phyloP scores from a whole-genome alignment of 2,329 filamentous ascomycete genomes.

The Apiospora arundinis region DNA sequence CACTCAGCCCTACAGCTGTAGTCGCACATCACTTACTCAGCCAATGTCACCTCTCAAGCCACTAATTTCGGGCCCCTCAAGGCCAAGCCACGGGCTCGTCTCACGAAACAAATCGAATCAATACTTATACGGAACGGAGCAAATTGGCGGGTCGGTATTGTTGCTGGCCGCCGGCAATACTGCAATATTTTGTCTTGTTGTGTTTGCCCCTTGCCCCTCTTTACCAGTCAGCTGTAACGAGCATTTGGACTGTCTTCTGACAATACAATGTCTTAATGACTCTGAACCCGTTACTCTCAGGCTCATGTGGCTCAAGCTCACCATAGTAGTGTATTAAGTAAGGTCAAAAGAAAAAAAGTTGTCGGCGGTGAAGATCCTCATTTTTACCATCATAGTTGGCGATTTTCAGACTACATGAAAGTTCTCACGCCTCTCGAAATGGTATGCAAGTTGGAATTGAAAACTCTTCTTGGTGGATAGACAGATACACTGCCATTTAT shows the following conservation, averaged over 20 bases:
- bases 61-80: neutral
- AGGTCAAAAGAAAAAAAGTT: neutral
- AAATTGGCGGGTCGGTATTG: neutral
- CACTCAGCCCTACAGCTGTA: neutral
- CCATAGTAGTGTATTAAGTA: neutral
- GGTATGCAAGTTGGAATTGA: neutral
- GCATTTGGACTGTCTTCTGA: neutral
- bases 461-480: neutral
- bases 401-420: neutral
- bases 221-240: too few species aligned
- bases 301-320: too few species aligned
- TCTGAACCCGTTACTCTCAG: too few species aligned
- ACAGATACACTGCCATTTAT: neutral
- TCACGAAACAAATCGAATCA: neutral
- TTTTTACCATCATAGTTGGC: neutral
- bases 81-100: neutral
- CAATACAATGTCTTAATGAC: neutral
- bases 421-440: neutral
- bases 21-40: neutral
- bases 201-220: neutral
- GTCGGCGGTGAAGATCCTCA: neutral
- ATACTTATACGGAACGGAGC: neutral
- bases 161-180: neutral
- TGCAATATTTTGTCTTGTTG: too few species aligned
- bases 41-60: neutral